Base-by-base conservation (phyloP, 352 stramenopile genomes). In the Phytophthora podocarpi region DNA sequence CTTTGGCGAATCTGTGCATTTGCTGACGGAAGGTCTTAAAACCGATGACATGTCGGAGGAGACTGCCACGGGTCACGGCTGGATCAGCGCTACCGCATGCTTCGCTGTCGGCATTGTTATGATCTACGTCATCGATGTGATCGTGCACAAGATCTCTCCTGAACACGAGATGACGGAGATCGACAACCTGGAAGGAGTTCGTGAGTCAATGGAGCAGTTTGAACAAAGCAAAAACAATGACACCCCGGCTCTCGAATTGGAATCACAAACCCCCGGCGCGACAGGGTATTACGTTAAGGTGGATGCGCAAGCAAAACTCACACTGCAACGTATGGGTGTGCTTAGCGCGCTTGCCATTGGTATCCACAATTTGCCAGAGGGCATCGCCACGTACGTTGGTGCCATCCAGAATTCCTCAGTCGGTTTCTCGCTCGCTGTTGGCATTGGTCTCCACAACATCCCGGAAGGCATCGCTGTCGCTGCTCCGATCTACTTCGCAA, bases 371-470 rank as follows among this genome's bases (percentile, higher is more conserved):
- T 91, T 98, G 36, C 96, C 96, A 1, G 96, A 99, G 64, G 95
- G 95, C 18, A 89, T 98, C 16, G 95, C 94, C 12, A 98, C 95
- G 2, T 98, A 98, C 67, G 91, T 98, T 21, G 91, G 88, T 0
- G 83, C 93, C 0, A 63, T 98, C 10, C 59, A 96, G 11, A 91
- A 98, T 67, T 89, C 93, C 1, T 82, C 68, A 3, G 89, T 99
- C 6, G 97, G 97, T 20, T 64, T 85, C 31, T 91, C 95, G 5
- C 76, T 99, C 10, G 95, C 96, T 2, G 75, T 99, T 30, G 96
- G 91, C n/a, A 98, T 99, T 59, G 95, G 87, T 6, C 86, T 98
- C 18, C 96, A 99, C 77, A 99, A 99, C 64, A 97, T 99, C 50
- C 93, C 96, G 0, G 96, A 99, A 60, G 97, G 97, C 0, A 82